Percentiles rank a stretch among this genome's conserved stretches.
Conservation (phyloP, 2,329 filamentous ascomycete species). For the Cladosporium velox region DNA sequence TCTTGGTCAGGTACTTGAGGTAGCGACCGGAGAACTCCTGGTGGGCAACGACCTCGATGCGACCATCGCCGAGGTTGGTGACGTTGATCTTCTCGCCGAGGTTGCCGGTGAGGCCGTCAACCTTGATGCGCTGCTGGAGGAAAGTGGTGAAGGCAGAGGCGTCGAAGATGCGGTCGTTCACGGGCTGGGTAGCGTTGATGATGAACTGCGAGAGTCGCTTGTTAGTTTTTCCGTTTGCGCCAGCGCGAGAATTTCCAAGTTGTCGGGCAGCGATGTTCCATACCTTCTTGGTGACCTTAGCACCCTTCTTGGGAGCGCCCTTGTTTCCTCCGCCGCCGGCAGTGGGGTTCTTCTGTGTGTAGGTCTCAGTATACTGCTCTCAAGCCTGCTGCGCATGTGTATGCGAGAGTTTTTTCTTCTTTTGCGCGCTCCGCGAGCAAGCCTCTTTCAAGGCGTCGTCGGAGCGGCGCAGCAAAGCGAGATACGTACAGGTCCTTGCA, state of each 20-base stretch:
- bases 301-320: slow-evolving; percentile 49
- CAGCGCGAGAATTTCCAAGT: neutral
- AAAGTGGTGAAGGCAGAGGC: slow-evolving; percentile 99
- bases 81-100: slow-evolving; percentile 91
- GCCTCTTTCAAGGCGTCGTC: slow-evolving; percentile 42
- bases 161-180: slow-evolving; percentile 99
- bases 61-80: slow-evolving; percentile 89
- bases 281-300: slow-evolving; percentile 87
- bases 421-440: slow-evolving; percentile 27
- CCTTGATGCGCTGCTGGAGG: slow-evolving; percentile 99
- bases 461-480: slow-evolving; percentile 89
- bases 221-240: slow-evolving; percentile 10
- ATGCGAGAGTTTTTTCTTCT: slow-evolving; percentile 6
- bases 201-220: slow-evolving; percentile 68
- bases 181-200: slow-evolving; percentile 98
- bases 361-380: slow-evolving; percentile 31
- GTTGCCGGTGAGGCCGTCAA: slow-evolving; percentile 97
- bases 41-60: slow-evolving; percentile 97
- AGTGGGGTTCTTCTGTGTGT: slow-evolving; percentile 59
- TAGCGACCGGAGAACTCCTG: slow-evolving; percentile 98
- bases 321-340: slow-evolving; percentile 39
- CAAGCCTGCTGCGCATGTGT: slow-evolving; percentile 79
- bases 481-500: slow-evolving; percentile 86
- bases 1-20: slow-evolving; percentile 99
- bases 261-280: slow-evolving; percentile 28